Conservation (phyloP, 1,284 basidiomycete genomes). For the Puccinia polysora region DNA sequence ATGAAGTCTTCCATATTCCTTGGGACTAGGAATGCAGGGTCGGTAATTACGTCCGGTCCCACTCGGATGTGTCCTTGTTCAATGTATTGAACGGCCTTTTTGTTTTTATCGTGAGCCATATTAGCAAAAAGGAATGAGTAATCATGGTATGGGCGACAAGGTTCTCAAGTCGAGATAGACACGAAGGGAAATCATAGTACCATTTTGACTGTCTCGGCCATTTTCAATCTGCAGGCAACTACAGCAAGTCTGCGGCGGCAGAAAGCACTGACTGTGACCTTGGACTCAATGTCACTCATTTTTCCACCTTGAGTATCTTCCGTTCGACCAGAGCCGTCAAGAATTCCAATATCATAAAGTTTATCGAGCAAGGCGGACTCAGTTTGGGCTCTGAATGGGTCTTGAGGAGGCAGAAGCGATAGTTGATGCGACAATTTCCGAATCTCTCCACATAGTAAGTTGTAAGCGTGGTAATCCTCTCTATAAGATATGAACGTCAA, state of each 20-base stretch:
- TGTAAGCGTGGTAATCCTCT: slow-evolving; percentile 64
- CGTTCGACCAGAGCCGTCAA: slow-evolving; percentile 64
- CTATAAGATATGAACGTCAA: too few species aligned
- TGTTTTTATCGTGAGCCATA: slow-evolving; percentile 24
- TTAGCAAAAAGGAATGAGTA: too few species aligned
- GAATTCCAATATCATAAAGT: slow-evolving; percentile 93
- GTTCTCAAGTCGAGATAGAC: too few species aligned
- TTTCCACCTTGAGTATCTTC: slow-evolving; percentile 55
- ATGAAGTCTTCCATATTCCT: slow-evolving; percentile 96
- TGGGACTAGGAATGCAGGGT: slow-evolving; percentile 94
- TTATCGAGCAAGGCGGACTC: slow-evolving; percentile 84
- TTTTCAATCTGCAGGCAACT: slow-evolving; percentile 84
- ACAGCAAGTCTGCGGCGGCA: slow-evolving; percentile 87
- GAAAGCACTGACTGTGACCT: slow-evolving; percentile 89
- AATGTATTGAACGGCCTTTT: slow-evolving; percentile 92
- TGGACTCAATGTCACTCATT: slow-evolving; percentile 86
- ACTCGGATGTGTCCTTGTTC: slow-evolving; percentile 98
- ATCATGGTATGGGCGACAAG: too few species aligned
- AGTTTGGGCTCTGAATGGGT: slow-evolving; percentile 79
- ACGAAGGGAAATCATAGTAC: slow-evolving; percentile 57
- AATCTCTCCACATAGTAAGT: slow-evolving; percentile 85
- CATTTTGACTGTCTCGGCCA: slow-evolving; percentile 91
- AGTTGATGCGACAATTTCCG: slow-evolving; percentile 80
- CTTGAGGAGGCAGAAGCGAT: slow-evolving; percentile 78
- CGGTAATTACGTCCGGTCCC: slow-evolving; percentile 89